Evolutionary conservation across 176 grass and related monocot species (phyloP).

Genomic region (Ensete ventricosum): DNA sequence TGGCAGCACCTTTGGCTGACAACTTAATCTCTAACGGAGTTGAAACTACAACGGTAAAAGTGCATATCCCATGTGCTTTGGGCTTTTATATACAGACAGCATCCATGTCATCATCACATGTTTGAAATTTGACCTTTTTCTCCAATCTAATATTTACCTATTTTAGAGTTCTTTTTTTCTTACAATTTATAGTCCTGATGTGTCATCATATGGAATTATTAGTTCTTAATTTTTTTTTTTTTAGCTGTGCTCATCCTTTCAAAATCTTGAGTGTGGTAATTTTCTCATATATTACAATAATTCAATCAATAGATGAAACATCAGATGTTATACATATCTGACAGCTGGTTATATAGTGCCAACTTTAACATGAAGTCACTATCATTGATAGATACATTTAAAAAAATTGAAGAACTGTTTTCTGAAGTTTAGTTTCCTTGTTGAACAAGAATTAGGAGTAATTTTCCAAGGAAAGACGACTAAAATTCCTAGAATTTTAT

Average conservation of each 20-base stretch:
- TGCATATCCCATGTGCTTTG: not conserved
- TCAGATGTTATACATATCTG: not conserved
- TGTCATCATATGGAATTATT: not conserved
- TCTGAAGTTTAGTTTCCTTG: not conserved
- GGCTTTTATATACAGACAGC: not conserved
- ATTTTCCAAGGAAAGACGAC: not conserved
- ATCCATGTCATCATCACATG: not conserved
- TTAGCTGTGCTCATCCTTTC: not conserved
- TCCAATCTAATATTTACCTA: not conserved
- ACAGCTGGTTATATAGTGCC: not conserved
- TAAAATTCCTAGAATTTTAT: not conserved
- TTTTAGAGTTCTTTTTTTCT: not conserved
- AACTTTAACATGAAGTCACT: not conserved
- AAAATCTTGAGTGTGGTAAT: not conserved
- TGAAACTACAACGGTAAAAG: constrained; percentile 68
- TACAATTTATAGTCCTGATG: not conserved
- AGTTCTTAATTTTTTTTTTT: too few relatives aligned
- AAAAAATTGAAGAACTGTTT: not conserved
- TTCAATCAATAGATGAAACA: not conserved
- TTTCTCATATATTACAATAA: constrained; percentile 1
- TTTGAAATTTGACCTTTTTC: not conserved
- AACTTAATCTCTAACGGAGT: constrained; percentile 90
- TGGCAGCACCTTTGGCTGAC: constrained; percentile 85
- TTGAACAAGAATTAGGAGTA: not conserved
- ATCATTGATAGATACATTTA: not conserved